phyloP scores from a whole-genome alignment of 345 rosid species.

The Pistacia vera region DNA sequence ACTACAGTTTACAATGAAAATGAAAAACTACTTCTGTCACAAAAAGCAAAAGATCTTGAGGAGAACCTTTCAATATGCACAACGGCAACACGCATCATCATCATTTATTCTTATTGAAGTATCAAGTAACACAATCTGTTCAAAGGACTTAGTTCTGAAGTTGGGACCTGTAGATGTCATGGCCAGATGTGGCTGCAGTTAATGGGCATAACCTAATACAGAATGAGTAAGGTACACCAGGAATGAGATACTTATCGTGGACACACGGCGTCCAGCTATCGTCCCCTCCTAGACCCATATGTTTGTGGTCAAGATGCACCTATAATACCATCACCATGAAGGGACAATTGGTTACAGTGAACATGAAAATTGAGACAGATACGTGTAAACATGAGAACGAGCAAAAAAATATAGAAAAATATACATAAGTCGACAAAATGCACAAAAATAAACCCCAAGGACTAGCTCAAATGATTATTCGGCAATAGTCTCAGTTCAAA shows the following conservation, averaged over 20 bases:
- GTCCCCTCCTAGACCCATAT: constrained; percentile 94
- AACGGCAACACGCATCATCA: background rate
- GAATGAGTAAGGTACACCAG: constrained; percentile 70
- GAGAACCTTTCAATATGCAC: background rate
- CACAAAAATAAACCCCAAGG: too few relatives aligned
- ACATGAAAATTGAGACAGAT: background rate
- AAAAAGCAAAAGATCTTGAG: background rate
- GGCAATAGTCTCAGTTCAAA: too few relatives aligned
- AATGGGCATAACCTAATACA: constrained; percentile 68
- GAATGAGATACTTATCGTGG: constrained; percentile 75
- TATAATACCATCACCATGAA: constrained; percentile 22
- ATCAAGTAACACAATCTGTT: background rate
- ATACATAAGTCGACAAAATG: too few relatives aligned
- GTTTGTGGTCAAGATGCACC: constrained; percentile 98
- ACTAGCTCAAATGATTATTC: too few relatives aligned
- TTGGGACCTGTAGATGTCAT: constrained; percentile 59
- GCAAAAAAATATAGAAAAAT: background rate
- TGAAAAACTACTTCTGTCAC: background rate
- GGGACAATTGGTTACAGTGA: background rate
- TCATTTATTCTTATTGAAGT: background rate
- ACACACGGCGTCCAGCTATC: constrained; percentile 92
- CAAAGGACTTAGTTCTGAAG: constrained; percentile 33
- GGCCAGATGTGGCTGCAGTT: constrained; percentile 51
- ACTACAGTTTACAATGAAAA: background rate
- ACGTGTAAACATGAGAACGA: background rate